These are phyloP conservation scores for Alternaria rosae DNA, from an alignment of 2,329 filamentous ascomycete species.

Conservation along the genomic window DNA sequence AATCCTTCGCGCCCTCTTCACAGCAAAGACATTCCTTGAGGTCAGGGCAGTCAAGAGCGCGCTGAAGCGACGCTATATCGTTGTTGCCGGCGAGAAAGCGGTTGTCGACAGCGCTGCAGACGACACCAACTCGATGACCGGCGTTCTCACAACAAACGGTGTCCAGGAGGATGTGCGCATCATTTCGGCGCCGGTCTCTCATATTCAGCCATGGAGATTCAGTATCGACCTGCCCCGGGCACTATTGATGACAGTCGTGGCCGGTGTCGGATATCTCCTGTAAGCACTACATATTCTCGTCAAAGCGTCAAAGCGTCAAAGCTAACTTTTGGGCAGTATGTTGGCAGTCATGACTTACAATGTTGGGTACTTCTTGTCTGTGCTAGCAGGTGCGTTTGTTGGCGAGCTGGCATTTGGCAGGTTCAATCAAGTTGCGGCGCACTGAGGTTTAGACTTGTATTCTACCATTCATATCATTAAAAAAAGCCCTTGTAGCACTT, in stretches of 20 bases:
- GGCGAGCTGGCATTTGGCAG: conserved; percentile 83
- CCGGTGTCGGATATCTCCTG: conserved; percentile 85
- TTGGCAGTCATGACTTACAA: conserved; percentile 91
- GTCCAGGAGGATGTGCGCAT: conserved; percentile 82
- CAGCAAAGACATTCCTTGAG: conserved; percentile 68
- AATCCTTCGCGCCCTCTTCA: conserved; percentile 73
- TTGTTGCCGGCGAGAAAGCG: conserved; percentile 70
- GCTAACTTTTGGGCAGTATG: conserved; percentile 68
- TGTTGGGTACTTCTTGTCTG: conserved; percentile 81
- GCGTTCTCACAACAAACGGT: conserved; percentile 75
- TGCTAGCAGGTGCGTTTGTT: conserved; percentile 81
- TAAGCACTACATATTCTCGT: conserved; percentile 59
- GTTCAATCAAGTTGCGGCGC: conserved; percentile 55
- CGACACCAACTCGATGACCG: conserved; percentile 66
- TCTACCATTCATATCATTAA: background rate
- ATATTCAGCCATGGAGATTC: conserved; percentile 77
- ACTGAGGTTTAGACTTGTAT: background rate
- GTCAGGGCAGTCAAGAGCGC: conserved; percentile 76
- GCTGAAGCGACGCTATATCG: conserved; percentile 77
- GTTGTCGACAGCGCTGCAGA: conserved; percentile 66
- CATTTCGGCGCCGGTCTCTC: conserved; percentile 64
- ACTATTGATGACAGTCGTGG: conserved; percentile 72
- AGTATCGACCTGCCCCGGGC: conserved; percentile 80
- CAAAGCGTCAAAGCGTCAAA: background rate
- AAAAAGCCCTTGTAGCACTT: background rate